A percentile compares a stretch with the other conserved stretches of the same genome.
Evolutionary conservation across 73 alveolate genomes (phyloP).

Genomic region (Tetrahymena borealis): DNA sequence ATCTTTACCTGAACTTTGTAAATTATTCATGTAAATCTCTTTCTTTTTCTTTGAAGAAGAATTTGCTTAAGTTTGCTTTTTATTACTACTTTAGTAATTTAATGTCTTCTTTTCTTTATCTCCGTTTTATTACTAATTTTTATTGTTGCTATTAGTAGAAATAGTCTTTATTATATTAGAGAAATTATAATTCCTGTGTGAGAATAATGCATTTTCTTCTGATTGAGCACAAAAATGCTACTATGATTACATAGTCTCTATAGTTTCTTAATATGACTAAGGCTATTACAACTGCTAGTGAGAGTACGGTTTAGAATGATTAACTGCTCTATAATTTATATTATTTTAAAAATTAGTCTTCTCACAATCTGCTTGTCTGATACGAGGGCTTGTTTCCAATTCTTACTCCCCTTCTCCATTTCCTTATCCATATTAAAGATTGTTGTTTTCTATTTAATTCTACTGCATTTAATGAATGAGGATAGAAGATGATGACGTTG

Average conservation of each 20-base stretch:
- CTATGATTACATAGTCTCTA: not conserved
- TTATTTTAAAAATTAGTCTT: not conserved
- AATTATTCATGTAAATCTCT: not conserved
- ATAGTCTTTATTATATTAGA: not conserved
- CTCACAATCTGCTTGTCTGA: not conserved
- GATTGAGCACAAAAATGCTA: not conserved
- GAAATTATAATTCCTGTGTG: not conserved
- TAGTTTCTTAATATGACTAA: not conserved
- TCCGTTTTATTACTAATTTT: not conserved
- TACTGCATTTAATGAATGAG: no score
- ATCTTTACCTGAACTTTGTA: not conserved
- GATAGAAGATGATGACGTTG: no score
- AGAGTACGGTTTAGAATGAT: not conserved
- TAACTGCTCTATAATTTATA: not conserved
- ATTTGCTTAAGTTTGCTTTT: not conserved
- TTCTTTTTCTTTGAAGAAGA: not conserved
- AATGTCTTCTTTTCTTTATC: no score
- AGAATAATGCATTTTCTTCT: not conserved
- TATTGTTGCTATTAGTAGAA: not conserved
- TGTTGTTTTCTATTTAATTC: no score
- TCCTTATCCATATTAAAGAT: no score
- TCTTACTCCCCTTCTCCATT: not conserved
- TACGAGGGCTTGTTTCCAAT: not conserved
- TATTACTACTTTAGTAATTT: no score
- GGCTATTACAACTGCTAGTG: not conserved